These are phyloP conservation scores for Backusella morwellensis DNA, from an alignment of 192 early-diverging fungal species.

Conservation along the genomic window DNA sequence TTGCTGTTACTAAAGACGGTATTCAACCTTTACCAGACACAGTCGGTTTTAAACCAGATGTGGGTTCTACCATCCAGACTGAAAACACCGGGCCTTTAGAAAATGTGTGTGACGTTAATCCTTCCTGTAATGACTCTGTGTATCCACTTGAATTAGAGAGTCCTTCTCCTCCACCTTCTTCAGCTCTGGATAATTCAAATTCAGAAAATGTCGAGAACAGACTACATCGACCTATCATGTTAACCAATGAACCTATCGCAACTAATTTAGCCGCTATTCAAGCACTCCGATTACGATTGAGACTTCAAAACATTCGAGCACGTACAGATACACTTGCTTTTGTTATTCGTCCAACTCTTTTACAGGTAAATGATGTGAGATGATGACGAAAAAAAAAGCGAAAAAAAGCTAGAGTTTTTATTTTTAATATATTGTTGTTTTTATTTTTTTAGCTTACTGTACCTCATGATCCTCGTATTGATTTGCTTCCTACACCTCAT, in stretches of 20 bases:
- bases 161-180: not conserved
- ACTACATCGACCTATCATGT: not conserved
- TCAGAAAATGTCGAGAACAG: not conserved
- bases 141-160: not conserved
- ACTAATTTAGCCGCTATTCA: conserved; percentile 29
- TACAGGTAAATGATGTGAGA: conserved; percentile 21
- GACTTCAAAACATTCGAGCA: conserved; percentile 10
- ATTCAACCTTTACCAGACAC: not conserved
- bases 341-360: conserved; percentile 19
- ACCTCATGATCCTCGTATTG: conserved; percentile 39
- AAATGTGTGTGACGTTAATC: not conserved
- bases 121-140: not conserved
- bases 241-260: not conserved
- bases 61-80: not conserved
- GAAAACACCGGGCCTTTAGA: not conserved
- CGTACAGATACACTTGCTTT: conserved; percentile 6
- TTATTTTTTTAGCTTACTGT: conserved; percentile 21
- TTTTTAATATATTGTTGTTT: not conserved
- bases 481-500: conserved; percentile 28
- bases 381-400: not conserved
- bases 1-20: conserved; percentile 2
- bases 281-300: conserved; percentile 18
- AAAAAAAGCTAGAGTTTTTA: not conserved
- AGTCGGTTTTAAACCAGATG: not conserved
- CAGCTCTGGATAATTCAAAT: not conserved